Evolutionary conservation across 768 basidiomycete genomes (phyloP).

Genomic region (Trametopsis cervina): DNA sequence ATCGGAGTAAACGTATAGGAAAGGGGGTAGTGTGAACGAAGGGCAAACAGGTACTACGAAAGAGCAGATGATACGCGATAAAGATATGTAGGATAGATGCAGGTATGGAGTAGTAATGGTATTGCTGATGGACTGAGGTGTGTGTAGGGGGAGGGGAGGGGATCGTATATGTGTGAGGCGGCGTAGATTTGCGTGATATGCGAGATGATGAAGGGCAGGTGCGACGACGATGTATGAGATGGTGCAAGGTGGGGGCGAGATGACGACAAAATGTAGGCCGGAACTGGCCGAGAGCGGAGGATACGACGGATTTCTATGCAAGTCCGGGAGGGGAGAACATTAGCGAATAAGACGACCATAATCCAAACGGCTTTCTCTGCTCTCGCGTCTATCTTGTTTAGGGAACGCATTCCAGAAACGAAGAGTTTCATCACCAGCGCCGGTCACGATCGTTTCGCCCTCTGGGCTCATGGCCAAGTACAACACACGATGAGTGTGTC

Average conservation of each 20-base stretch:
- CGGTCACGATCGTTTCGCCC: conserved; percentile 96
- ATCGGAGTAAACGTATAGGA: neutral
- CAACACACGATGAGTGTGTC: conserved; percentile 91
- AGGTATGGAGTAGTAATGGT: neutral
- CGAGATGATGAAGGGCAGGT: neutral
- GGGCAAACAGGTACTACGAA: neutral
- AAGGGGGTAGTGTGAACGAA: neutral
- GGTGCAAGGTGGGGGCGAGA: neutral
- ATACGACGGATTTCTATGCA: neutral
- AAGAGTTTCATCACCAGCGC: conserved; percentile 95
- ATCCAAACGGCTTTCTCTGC: conserved; percentile 35
- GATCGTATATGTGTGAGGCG: neutral
- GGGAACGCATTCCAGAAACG: conserved; percentile 98
- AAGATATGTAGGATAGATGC: neutral
- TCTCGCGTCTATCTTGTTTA: conserved; percentile 45
- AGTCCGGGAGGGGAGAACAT: neutral
- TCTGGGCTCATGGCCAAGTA: conserved; percentile 98
- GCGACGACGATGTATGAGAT: neutral
- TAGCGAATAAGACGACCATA: conserved; percentile 37
- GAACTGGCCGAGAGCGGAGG: neutral
- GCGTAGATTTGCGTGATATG: no score
- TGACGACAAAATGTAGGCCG: neutral
- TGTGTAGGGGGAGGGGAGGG: no score
- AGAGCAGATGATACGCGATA: neutral
- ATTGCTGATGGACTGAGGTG: neutral